A percentile compares a stretch with the other conserved stretches of the same genome.
phyloP scores from a whole-genome alignment of 176 grass and related monocot species.

The Paspalum vaginatum region DNA sequence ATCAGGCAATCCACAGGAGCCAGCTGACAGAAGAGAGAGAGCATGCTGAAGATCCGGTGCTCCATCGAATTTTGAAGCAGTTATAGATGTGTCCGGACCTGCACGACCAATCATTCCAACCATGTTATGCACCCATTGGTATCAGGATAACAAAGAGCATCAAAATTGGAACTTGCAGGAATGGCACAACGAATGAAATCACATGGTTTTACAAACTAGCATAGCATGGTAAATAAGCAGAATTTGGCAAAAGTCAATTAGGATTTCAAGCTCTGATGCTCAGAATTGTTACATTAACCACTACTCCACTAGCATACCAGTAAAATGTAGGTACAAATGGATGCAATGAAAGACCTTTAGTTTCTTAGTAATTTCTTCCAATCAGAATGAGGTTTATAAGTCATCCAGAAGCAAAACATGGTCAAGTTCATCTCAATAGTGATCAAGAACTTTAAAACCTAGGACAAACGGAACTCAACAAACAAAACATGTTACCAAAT shows the following conservation, averaged over 20 bases:
- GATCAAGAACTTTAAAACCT: slow-evolving; percentile 1
- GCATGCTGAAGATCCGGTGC: slow-evolving; percentile 93
- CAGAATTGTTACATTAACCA: neutral
- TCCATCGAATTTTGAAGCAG: slow-evolving; percentile 85
- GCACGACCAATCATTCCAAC: slow-evolving; percentile 23
- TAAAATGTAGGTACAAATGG: neutral
- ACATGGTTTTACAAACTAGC: neutral
- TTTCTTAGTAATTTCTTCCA: slow-evolving; percentile 6
- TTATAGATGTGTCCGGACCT: slow-evolving; percentile 56
- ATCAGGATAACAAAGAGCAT: slow-evolving; percentile 7
- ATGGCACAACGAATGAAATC: slow-evolving; percentile 16
- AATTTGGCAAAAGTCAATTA: neutral
- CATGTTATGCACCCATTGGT: slow-evolving; percentile 19
- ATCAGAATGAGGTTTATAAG: slow-evolving; percentile 9
- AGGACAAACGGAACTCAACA: neutral
- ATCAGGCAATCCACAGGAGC: slow-evolving; percentile 55
- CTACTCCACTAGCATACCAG: neutral
- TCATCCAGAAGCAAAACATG: neutral
- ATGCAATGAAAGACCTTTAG: slow-evolving; percentile 1
- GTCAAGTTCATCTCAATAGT: slow-evolving; percentile 8
- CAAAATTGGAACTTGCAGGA: slow-evolving; percentile 11
- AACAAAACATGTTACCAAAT: neutral
- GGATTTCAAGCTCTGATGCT: slow-evolving; percentile 27
- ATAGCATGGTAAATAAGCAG: neutral
- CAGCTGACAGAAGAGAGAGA: slow-evolving; percentile 99